Evolutionary conservation across 1,284 basidiomycete species (phyloP).

Genomic region (Cryptococcus hybrid): DNA sequence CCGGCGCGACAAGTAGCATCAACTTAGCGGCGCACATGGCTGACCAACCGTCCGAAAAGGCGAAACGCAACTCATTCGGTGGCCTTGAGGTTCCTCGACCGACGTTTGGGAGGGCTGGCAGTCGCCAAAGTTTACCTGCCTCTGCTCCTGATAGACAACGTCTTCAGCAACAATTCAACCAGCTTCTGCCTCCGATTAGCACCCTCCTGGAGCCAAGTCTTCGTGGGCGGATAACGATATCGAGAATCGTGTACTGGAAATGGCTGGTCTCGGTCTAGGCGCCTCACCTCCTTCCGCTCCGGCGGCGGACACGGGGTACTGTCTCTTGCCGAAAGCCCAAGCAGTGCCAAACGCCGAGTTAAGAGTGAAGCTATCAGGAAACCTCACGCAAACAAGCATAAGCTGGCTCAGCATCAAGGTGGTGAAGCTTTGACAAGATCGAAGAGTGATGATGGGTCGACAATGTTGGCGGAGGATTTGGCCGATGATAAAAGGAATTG

Average conservation of each 20-base stretch:
- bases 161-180: background rate
- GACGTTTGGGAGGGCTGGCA: slow-evolving; percentile 12
- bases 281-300: slow-evolving; percentile 6
- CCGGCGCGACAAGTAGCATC: slow-evolving; percentile 3
- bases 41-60: background rate
- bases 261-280: slow-evolving; percentile 36
- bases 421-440: slow-evolving; percentile 7
- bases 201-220: slow-evolving; percentile 6
- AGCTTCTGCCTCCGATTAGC: background rate
- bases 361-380: slow-evolving; percentile 16
- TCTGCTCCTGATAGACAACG: slow-evolving; percentile 8
- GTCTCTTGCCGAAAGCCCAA: slow-evolving; percentile 6
- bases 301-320: background rate
- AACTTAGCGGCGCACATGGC: background rate
- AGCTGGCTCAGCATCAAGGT: background rate
- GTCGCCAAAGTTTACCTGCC: slow-evolving; percentile 8
- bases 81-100: slow-evolving; percentile 19
- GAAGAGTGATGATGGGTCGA: slow-evolving; percentile 6
- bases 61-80: slow-evolving; percentile 15
- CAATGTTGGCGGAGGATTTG: slow-evolving; percentile 5
- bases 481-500: slow-evolving; percentile 8
- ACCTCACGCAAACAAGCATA: slow-evolving; percentile 1
- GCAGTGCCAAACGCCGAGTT: slow-evolving; percentile 9
- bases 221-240: slow-evolving; percentile 31
- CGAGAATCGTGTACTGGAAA: slow-evolving; percentile 42